Base-by-base conservation (phyloP, 495 filamentous ascomycete genomes). In the Bacidia rubella region DNA sequence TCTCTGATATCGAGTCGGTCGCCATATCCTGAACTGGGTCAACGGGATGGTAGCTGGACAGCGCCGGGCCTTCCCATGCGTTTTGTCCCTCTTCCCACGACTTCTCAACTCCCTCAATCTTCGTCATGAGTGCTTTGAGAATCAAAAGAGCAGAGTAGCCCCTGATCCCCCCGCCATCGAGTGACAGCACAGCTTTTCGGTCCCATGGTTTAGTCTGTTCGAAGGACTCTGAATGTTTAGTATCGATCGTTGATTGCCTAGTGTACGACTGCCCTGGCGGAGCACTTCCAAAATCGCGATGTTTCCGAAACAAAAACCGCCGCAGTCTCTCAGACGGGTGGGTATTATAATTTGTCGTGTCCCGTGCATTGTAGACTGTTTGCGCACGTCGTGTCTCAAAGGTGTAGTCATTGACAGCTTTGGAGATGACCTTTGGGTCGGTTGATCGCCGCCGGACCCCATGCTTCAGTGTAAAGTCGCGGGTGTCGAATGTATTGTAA, bases 121-220 rank as follows among this genome's bases (percentile, higher is more conserved):
- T 52, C n/a, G 20, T 53, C 60, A 65, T 63, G 11, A 65, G 53
- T 2, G 23, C 42, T 49, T 51, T 32, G 2, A 65, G 21, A 19
- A 65, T 65, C 21, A 65, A 32, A 1, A 63, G 59, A 11, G 49
- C 49, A 19, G 62, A 63, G 17, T 61, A 59, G 9, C 62, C 58
- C 22, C 61, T 54, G 9, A 65, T 58, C 1, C 60, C 62, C 11
- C 60, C 62, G 1, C 62, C 60, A 53, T 63, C 52, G 9, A 60
- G 35, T 11, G 57, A 54, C 32, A 60, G 23, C 40, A 60, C 46
- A 0, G 57, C 47, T 21, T 57, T 60, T 38, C 42, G 54, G 22
- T 60, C 57, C 57, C 57, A 60, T 23, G 48, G 19, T 24, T 11
- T 42, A 7, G 50, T 54, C 23, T 60, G 38, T 15, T 54, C 51